Evolutionary conservation across 73 alveolate species (phyloP).

Genomic region (Uronychia setigera): DNA sequence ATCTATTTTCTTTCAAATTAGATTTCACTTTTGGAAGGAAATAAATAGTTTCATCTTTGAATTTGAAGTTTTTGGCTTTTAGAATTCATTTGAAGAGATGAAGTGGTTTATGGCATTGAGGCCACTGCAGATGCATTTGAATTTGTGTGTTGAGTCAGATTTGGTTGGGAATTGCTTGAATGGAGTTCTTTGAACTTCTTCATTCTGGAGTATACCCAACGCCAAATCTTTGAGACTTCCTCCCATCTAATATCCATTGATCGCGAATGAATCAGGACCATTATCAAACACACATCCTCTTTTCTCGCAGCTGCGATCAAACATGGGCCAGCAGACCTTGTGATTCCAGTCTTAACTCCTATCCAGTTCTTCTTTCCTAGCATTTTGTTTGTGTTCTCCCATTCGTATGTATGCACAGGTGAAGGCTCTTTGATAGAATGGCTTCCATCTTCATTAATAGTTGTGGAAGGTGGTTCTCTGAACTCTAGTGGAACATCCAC

Average conservation of each 20-base stretch:
- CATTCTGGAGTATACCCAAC: conserved; percentile 32
- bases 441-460: background rate
- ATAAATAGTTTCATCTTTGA: too few relatives aligned
- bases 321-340: conserved; percentile 92
- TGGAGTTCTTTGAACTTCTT: background rate
- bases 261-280: conserved; percentile 41
- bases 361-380: conserved; percentile 16
- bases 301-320: conserved; percentile 54
- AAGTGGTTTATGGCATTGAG: too few relatives aligned
- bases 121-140: too few relatives aligned
- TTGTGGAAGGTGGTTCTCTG: background rate
- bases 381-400: conserved; percentile 78
- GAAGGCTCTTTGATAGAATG: background rate
- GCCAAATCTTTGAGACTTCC: conserved; percentile 30
- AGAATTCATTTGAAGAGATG: too few relatives aligned
- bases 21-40: too few relatives aligned
- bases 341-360: conserved; percentile 87
- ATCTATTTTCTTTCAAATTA: too few relatives aligned
- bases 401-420: background rate
- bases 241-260: conserved; percentile 48
- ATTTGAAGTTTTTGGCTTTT: too few relatives aligned
- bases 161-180: too few relatives aligned
- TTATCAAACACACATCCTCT: conserved; percentile 14
- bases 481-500: background rate
- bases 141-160: background rate